These are phyloP conservation scores for Epichloe elymi DNA, from an alignment of 2,329 filamentous ascomycete species.

Conservation along the genomic window DNA sequence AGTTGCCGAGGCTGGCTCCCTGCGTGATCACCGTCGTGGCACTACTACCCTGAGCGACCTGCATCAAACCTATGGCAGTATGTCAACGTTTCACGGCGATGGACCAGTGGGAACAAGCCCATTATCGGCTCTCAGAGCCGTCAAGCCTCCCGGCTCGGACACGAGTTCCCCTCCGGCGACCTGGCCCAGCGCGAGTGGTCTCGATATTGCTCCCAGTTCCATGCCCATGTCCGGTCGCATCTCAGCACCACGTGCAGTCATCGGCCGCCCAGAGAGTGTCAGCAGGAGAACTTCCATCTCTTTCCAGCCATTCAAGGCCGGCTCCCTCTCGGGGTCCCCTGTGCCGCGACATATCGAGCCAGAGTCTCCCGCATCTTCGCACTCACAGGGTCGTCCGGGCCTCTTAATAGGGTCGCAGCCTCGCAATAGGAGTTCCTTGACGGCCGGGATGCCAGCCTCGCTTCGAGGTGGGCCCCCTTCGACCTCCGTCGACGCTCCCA, in stretches of 20 bases:
- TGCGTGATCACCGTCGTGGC: conserved; percentile 49
- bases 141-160: conserved; percentile 47
- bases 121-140: conserved; percentile 66
- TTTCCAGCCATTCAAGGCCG: conserved; percentile 93
- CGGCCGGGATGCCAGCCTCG: conserved; percentile 62
- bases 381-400: conserved; percentile 35
- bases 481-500: conserved; percentile 49
- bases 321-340: conserved; percentile 84
- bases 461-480: conserved; percentile 52
- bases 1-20: conserved; percentile 54
- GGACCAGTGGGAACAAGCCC: conserved; percentile 70
- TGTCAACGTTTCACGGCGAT: conserved; percentile 82
- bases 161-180: conserved; percentile 46
- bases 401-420: conserved; percentile 32
- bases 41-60: conserved; percentile 39
- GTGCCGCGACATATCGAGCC: conserved; percentile 34
- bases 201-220: conserved; percentile 33
- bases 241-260: conserved; percentile 17
- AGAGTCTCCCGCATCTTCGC: conserved; percentile 42
- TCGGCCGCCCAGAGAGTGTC: conserved; percentile 37
- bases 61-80: conserved; percentile 74
- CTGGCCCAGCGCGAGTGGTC: conserved; percentile 30
- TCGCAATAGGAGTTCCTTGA: conserved; percentile 59
- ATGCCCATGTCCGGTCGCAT: conserved; percentile 33
- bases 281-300: conserved; percentile 70